Percentiles rank a stretch among this genome's conserved stretches.
Evolutionary conservation across 2,329 filamentous ascomycete species (phyloP).

Genomic region (Aspergillus awamori): DNA sequence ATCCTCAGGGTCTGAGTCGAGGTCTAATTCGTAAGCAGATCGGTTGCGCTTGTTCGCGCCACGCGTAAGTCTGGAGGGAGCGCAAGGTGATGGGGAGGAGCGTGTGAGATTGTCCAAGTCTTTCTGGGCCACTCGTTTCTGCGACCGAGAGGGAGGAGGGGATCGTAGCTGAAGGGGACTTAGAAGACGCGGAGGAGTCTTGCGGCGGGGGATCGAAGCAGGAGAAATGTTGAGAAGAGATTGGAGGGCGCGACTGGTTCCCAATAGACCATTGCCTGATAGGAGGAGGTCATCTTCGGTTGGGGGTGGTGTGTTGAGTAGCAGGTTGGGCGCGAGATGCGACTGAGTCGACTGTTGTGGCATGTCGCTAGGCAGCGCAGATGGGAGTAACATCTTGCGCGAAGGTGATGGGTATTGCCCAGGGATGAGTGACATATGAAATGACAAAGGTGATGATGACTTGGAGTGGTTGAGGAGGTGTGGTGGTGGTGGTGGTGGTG

Average conservation of each 20-base stretch:
- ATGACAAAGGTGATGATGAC: conserved; percentile 10
- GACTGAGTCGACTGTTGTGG: conserved; percentile 36
- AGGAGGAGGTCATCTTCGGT: conserved; percentile 36
- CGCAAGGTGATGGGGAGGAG: conserved; percentile 24
- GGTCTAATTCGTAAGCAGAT: conserved; percentile 28
- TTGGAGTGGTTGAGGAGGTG: conserved; percentile 6
- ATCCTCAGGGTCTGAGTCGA: conserved; percentile 16
- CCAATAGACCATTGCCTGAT: conserved; percentile 42
- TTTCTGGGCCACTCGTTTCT: conserved; percentile 20
- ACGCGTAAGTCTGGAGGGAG: conserved; percentile 33
- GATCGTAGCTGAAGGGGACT: conserved; percentile 41
- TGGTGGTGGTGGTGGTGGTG: not conserved
- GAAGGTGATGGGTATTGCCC: not conserved
- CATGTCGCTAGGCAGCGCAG: conserved; percentile 49
- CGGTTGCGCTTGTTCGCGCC: conserved; percentile 46
- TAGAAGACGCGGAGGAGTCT: conserved; percentile 43
- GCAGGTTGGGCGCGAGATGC: conserved; percentile 39
- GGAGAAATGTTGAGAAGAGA: conserved; percentile 47
- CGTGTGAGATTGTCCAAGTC: conserved; percentile 22
- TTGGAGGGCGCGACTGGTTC: conserved; percentile 48
- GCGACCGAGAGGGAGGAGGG: conserved; percentile 33
- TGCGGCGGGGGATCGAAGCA: conserved; percentile 38
- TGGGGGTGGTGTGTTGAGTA: conserved; percentile 44
- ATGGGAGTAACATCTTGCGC: conserved; percentile 49
- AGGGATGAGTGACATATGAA: not conserved